Conservation (phyloP, 768 basidiomycete genomes). For the Serendipita sp. region DNA sequence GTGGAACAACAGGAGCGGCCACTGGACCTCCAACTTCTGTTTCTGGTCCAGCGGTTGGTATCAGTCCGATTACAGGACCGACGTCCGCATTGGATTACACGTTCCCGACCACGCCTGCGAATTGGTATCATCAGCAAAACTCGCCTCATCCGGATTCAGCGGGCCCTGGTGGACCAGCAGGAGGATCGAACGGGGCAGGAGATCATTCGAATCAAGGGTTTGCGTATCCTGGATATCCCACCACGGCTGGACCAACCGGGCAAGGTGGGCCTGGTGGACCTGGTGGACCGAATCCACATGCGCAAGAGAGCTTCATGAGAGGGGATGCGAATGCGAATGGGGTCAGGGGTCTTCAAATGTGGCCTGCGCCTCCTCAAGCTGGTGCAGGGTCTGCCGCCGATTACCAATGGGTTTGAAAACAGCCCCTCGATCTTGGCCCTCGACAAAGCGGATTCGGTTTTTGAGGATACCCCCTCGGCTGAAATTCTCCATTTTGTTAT, state of each 20-base stretch:
- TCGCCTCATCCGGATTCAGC: not conserved
- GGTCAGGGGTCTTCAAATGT: not conserved
- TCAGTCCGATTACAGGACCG: too few relatives aligned
- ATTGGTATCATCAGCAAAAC: not conserved
- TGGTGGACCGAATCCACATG: not conserved
- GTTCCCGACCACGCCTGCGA: not conserved
- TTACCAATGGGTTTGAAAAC: not conserved
- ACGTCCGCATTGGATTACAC: not conserved
- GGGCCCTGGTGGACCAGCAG: not conserved
- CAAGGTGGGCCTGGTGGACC: not conserved
- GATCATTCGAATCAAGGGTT: not conserved
- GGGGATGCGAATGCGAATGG: not conserved
- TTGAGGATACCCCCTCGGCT: too few relatives aligned
- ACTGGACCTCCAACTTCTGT: not conserved
- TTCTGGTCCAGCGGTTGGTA: not conserved
- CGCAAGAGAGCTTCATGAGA: slow-evolving; percentile 2
- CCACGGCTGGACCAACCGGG: not conserved
- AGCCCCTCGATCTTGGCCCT: too few relatives aligned
- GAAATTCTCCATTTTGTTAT: too few relatives aligned
- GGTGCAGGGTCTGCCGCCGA: not conserved
- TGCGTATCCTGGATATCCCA: not conserved
- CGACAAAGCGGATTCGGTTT: too few relatives aligned
- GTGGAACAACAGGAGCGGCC: not conserved
- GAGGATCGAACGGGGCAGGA: not conserved
- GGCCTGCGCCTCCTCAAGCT: not conserved